phyloP scores from a whole-genome alignment of 176 grass and related monocot genomes.

The Cymbopogon citratus region DNA sequence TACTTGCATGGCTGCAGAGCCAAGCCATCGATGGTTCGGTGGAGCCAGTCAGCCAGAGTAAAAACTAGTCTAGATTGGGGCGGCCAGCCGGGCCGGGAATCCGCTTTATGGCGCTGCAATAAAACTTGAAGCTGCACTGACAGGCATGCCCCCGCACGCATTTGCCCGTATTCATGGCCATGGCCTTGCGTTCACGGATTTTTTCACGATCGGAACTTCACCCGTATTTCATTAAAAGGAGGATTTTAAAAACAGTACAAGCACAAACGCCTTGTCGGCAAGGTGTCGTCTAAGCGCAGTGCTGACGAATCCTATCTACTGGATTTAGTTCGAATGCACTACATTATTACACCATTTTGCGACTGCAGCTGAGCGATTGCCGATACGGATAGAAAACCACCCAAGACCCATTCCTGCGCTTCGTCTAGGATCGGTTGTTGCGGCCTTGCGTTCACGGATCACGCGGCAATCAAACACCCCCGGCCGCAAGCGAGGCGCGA shows the following conservation, averaged over 20 bases:
- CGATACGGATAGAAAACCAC: too few relatives aligned
- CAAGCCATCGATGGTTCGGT: not conserved
- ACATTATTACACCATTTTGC: too few relatives aligned
- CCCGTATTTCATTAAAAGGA: too few relatives aligned
- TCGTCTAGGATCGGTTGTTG: too few relatives aligned
- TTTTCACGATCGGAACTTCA: too few relatives aligned
- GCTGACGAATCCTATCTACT: too few relatives aligned
- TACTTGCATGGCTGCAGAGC: not conserved
- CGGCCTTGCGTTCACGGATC: not conserved
- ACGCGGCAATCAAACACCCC: not conserved
- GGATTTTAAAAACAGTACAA: too few relatives aligned
- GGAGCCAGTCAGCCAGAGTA: not conserved
- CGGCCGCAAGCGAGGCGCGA: not conserved
- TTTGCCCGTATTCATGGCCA: conserved; percentile 12
- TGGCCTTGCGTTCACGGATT: not conserved
- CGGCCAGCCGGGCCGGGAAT: not conserved
- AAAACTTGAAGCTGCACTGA: conserved; percentile 26
- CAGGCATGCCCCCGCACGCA: conserved; percentile 8
- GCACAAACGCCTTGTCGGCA: too few relatives aligned
- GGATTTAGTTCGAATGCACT: too few relatives aligned
- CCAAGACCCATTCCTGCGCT: too few relatives aligned
- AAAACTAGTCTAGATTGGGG: not conserved
- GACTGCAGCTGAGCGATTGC: too few relatives aligned
- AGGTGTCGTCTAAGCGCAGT: too few relatives aligned
- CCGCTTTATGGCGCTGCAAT: conserved; percentile 17